A percentile compares a stretch with the other conserved stretches of the same genome.
Conservation (phyloP, 148 eudicot genomes). For the Simmondsia chinensis region DNA sequence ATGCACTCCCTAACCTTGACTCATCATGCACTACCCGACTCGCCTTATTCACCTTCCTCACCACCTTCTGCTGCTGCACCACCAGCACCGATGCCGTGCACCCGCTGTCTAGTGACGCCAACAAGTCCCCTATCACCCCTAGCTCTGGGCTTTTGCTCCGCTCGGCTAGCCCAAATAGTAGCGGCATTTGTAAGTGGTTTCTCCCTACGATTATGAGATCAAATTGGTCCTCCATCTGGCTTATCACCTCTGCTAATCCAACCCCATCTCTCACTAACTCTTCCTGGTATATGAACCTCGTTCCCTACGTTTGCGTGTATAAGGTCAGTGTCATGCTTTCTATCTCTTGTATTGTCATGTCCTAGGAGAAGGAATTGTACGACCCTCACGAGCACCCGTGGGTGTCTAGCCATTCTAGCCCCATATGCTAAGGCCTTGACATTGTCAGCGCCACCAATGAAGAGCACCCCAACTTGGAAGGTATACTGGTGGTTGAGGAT, state of each 20-base stretch:
- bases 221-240: conserved; percentile 20
- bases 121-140: conserved; percentile 59
- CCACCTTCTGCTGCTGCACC: conserved; percentile 54
- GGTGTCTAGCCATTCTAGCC: conserved; percentile 47
- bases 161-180: conserved; percentile 41
- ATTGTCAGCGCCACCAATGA: conserved; percentile 67
- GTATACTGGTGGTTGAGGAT: conserved; percentile 19
- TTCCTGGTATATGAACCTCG: conserved; percentile 34
- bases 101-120: conserved; percentile 41
- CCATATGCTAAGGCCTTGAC: conserved; percentile 54
- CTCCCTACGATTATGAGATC: conserved; percentile 58
- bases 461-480: conserved; percentile 41
- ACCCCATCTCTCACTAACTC: conserved; percentile 49
- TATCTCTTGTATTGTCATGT: conserved; percentile 27
- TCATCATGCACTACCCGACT: conserved; percentile 10
- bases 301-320: conserved; percentile 25
- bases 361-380: conserved; percentile 47
- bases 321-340: conserved; percentile 30
- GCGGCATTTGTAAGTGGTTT: conserved; percentile 24
- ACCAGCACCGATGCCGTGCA: conserved; percentile 52
- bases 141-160: conserved; percentile 77
- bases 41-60: conserved; percentile 10
- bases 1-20: background rate
- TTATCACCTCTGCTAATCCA: conserved; percentile 30
- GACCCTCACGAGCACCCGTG: conserved; percentile 33